Conservation (phyloP, 1,284 basidiomycete species). For the Ustilago nuda region DNA sequence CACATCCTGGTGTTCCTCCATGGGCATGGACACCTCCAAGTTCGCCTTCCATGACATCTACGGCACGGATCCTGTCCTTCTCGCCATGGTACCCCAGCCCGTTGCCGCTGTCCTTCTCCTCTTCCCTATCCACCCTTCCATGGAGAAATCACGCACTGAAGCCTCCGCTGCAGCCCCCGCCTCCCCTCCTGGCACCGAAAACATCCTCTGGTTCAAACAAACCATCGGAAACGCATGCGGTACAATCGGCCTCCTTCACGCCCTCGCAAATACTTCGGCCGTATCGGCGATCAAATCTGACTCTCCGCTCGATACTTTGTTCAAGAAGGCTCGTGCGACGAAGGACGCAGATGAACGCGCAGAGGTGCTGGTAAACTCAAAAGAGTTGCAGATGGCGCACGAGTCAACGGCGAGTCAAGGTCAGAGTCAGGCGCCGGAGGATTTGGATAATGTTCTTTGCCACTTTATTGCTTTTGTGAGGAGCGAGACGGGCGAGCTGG, state of each 20-base stretch:
- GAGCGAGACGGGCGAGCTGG: constrained; percentile 48
- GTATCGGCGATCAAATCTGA: constrained; percentile 35
- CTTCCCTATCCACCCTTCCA: constrained; percentile 71
- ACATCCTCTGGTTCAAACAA: constrained; percentile 66
- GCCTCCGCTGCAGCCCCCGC: constrained; percentile 44
- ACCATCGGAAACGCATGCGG: constrained; percentile 69
- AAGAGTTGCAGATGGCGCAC: constrained; percentile 57
- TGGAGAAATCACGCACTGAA: constrained; percentile 40
- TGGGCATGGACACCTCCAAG: constrained; percentile 63
- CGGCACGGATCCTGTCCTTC: constrained; percentile 72
- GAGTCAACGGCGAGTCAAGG: constrained; percentile 57
- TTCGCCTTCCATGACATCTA: constrained; percentile 72
- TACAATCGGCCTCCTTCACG: constrained; percentile 68
- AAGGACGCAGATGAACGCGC: constrained; percentile 33
- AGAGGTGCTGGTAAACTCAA: constrained; percentile 38
- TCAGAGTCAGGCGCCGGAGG: constrained; percentile 61
- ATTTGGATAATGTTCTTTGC: constrained; percentile 62
- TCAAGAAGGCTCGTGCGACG: constrained; percentile 48
- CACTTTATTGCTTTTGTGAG: constrained; percentile 69
- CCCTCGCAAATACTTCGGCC: constrained; percentile 62
- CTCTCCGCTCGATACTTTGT: constrained; percentile 56
- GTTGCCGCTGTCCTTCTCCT: constrained; percentile 72
- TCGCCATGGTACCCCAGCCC: constrained; percentile 71
- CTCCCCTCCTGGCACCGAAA: constrained; percentile 17
- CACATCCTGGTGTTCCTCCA: constrained; percentile 55